Conservation (phyloP, 495 filamentous ascomycete genomes). For the Aspergillus panamensis region DNA sequence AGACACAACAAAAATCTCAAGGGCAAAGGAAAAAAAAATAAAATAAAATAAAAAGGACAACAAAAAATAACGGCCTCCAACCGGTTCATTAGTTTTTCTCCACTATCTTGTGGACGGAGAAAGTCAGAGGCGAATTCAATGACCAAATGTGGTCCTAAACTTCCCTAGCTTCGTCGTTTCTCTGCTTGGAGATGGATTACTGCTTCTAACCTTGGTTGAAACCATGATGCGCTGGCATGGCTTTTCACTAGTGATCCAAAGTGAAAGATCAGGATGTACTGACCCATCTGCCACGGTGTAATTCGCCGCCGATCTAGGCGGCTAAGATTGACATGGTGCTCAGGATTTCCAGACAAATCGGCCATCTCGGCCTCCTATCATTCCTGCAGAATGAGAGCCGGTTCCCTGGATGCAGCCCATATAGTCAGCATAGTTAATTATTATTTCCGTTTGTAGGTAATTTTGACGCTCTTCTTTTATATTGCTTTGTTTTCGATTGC, state of each 20-base stretch:
- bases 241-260: conserved; percentile 65
- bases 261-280: conserved; percentile 57
- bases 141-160: conserved; percentile 20
- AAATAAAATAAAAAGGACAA: conserved; percentile 6
- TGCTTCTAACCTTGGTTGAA: conserved; percentile 21
- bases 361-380: conserved; percentile 15
- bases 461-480: neutral
- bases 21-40: conserved; percentile 12
- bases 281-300: conserved; percentile 41
- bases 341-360: conserved; percentile 20
- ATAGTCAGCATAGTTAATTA: conserved; percentile 3
- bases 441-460: neutral
- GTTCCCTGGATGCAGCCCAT: conserved; percentile 7
- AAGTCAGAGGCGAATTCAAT: conserved; percentile 19
- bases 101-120: conserved; percentile 17
- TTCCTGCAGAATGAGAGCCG: conserved; percentile 19
- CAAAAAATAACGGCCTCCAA: conserved; percentile 14
- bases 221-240: conserved; percentile 87
- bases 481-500: conserved; percentile 5
- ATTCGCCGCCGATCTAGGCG: conserved; percentile 37
- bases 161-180: conserved; percentile 25
- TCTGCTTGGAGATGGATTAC: conserved; percentile 21
- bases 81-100: conserved; percentile 16
- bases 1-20: conserved; percentile 12
- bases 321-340: conserved; percentile 28